Base-by-base conservation (phyloP, 176 grass and related monocot genomes). In the Hsuehochloa calcarea region DNA sequence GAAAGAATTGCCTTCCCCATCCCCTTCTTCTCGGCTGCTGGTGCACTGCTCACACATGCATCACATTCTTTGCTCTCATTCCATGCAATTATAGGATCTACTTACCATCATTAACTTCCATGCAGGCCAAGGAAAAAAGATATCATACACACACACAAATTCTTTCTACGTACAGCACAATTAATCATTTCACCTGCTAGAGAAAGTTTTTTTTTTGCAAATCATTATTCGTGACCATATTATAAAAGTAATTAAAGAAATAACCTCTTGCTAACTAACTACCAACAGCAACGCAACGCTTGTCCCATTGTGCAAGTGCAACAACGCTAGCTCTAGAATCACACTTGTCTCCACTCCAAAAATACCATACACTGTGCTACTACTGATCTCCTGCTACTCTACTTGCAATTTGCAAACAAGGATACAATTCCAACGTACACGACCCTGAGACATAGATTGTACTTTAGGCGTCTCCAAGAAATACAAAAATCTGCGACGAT, bases 61-160 rank as follows among this genome's bases (percentile, higher is more conserved):
- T 44, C 23, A 13, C 47, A 58, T 27, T 20, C 6, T 22, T 59
- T 80, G 44, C 46, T 35, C 58, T 74, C 54, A 3, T 86, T 40
- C 38, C 56, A 58, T 65, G 47, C 80, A 79, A 87, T 83, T 50
- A 79, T 83, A 52, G 38, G 26, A n/a, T 74, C 68, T 68, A 23
- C 55, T 75, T 35, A 34, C 27, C 60, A 90, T 90, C 85, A 90
- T 90, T 41, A n/a, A 8, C 51, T 22, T 69, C 74, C 80, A 87
- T 69, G 80, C 89, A 83, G 40, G 85, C 89, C 80, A 74, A 82
- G 46, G 45, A 29, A 13, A n/a, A 74, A 61, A 37, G 9, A 12
- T 13, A 56, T 41, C 64, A 75, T 29, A 26, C 2, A 52, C 4
- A 40, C 11, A 54, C n/a, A 75, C 71, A 19, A 41, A 65, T 46